Percentiles rank a stretch among this genome's conserved stretches.
Evolutionary conservation across 805 yeast genomes (phyloP).

Genomic region (Yamadazyma paraphyllophila): DNA sequence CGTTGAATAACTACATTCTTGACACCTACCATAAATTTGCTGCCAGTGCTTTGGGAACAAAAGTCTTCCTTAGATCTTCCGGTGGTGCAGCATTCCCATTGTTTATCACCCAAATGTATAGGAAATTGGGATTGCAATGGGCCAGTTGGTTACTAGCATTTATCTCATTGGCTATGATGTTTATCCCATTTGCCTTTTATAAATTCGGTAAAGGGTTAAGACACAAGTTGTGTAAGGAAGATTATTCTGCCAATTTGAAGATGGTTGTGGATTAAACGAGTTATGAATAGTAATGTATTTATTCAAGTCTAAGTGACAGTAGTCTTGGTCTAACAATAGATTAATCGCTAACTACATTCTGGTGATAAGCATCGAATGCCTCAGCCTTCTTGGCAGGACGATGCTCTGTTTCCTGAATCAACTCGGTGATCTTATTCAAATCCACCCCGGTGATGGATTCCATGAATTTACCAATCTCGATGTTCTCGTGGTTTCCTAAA

Average conservation of each 20-base stretch:
- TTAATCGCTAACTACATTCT: not conserved
- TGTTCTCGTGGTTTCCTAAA: slow-evolving; percentile 84
- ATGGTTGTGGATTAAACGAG: slow-evolving; percentile 7
- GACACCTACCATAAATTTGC: slow-evolving; percentile 78
- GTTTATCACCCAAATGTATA: slow-evolving; percentile 79
- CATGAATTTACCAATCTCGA: slow-evolving; percentile 77
- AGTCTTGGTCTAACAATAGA: not conserved
- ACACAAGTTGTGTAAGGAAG: slow-evolving; percentile 63
- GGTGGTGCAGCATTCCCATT: slow-evolving; percentile 88
- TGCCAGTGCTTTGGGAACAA: slow-evolving; percentile 78
- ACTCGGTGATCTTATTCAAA: slow-evolving; percentile 47
- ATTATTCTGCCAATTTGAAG: slow-evolving; percentile 37
- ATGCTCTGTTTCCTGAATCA: slow-evolving; percentile 51
- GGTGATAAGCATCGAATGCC: slow-evolving; percentile 2
- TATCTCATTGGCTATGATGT: slow-evolving; percentile 72
- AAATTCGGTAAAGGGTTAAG: slow-evolving; percentile 64
- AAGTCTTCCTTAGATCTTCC: slow-evolving; percentile 74
- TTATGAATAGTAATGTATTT: not conserved
- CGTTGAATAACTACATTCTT: slow-evolving; percentile 76
- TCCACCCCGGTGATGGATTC: slow-evolving; percentile 50
- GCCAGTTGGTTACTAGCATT: slow-evolving; percentile 78
- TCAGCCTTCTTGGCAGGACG: slow-evolving; percentile 7
- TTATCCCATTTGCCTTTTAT: slow-evolving; percentile 70
- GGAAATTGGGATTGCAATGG: slow-evolving; percentile 72
- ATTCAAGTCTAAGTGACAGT: not conserved